These are phyloP conservation scores for Sporothrix brunneoviolacea DNA, from an alignment of 2,329 filamentous ascomycete genomes.

Conservation along the genomic window DNA sequence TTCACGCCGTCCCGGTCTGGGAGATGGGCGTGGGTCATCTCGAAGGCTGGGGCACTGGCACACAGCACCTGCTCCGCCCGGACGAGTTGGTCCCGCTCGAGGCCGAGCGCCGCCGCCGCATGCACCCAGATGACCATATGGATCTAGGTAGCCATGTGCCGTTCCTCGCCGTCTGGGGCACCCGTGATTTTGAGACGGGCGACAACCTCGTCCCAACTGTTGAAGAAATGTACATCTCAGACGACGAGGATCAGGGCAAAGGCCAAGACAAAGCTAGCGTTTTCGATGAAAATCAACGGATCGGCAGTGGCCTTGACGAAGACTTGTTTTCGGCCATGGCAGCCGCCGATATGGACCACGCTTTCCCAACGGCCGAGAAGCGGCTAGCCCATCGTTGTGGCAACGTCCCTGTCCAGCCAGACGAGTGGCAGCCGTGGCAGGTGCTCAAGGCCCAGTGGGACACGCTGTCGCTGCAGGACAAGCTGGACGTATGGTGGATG, in stretches of 20 bases:
- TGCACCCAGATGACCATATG: constrained; percentile 37
- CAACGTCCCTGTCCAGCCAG: constrained; percentile 26
- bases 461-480: constrained; percentile 30
- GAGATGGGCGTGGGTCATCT: constrained; percentile 47
- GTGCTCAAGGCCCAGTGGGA: constrained; percentile 39
- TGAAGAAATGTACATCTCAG: constrained; percentile 43
- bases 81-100: constrained; percentile 57
- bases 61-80: constrained; percentile 42
- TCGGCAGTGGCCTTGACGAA: no score
- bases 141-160: constrained; percentile 39
- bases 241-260: constrained; percentile 27
- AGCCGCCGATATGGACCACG: constrained; percentile 38
- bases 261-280: not conserved
- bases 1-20: constrained; percentile 46
- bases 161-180: constrained; percentile 57
- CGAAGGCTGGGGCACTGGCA: constrained; percentile 50
- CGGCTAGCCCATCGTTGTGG: constrained; percentile 23
- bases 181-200: constrained; percentile 44
- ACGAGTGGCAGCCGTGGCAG: constrained; percentile 39
- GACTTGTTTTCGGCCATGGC: constrained; percentile 24
- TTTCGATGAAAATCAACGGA: no score
- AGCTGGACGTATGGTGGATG: constrained; percentile 30
- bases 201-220: constrained; percentile 32
- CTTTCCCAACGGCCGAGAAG: constrained; percentile 23
- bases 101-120: constrained; percentile 35